A percentile compares a stretch with the other conserved stretches of the same genome.
phyloP scores from a whole-genome alignment of 2,329 filamentous ascomycete species.

The Trichoderma sp. region DNA sequence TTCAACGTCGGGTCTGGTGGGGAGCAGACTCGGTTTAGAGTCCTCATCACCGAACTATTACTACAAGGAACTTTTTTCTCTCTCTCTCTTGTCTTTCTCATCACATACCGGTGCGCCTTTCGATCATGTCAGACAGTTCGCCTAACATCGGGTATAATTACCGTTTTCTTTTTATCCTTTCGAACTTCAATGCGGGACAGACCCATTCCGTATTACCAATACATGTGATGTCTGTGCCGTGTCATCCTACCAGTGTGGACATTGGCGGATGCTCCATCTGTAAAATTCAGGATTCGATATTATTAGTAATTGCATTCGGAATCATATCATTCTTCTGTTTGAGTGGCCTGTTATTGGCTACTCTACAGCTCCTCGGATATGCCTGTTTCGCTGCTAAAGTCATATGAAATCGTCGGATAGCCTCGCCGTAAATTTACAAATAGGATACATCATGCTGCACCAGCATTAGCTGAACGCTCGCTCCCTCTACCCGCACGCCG shows the following conservation, averaged over 20 bases:
- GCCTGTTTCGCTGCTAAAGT: background rate
- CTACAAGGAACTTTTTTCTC: background rate
- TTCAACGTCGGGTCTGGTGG: constrained; percentile 1
- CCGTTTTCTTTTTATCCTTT: background rate
- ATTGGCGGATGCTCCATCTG: background rate
- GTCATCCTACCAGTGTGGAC: background rate
- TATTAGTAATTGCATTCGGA: background rate
- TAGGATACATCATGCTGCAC: background rate
- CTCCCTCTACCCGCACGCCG: background rate
- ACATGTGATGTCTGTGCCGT: background rate
- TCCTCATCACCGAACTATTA: background rate
- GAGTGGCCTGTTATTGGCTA: too few relatives aligned
- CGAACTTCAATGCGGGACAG: background rate
- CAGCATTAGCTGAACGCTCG: background rate
- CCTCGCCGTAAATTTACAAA: background rate
- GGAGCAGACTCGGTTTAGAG: background rate
- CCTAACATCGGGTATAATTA: constrained; percentile 9
- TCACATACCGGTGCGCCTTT: background rate
- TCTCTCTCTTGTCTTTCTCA: background rate
- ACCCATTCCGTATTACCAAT: constrained; percentile 11
- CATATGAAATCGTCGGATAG: background rate
- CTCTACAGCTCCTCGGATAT: background rate
- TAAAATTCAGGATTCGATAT: background rate
- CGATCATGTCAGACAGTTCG: background rate
- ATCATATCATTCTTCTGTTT: background rate